Evolutionary conservation across 2,329 filamentous ascomycete species (phyloP), one percentile per base, ranked within the genome.

Genomic region (Huntiella decipiens): DNA sequence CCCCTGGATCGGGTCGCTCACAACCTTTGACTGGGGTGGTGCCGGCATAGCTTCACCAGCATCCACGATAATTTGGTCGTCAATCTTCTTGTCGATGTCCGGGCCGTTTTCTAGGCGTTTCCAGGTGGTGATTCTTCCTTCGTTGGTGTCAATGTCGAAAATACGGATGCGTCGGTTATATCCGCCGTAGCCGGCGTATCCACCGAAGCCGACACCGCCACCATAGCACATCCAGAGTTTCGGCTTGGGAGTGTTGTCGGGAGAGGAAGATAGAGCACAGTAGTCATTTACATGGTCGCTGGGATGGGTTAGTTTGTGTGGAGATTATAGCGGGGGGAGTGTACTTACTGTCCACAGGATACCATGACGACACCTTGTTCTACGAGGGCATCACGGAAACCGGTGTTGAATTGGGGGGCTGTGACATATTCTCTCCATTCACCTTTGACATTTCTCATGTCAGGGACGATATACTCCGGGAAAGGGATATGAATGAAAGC

Each of bases 221-320:
- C 79, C 88, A 61, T 96, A 96, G 66, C 91, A 98, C 87, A 98
- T 94, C 91, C 91, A 98, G 2, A 96, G 65, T 28, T 79, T 73
- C 0, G 81, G 78, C 42, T 70, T 69, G n/a, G 67, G 61, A 16
- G 66, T 60, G 3, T 66, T 57, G 16, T 57, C 57, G 7, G n/a
- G 12, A 8, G 38, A 41, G 34, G 59, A 60, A 1, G 71, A 77
- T 6, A 95, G 70, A 52, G 82, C 78, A 60, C 91, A 98, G 60
- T 95, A 96, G 57, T 98, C 91, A 58, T 98, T 98, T 53, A 82
- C 88, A 58, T 98, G 91, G 57, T 98, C 91, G 59, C 79, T 82
- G 39, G 16, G 11, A 33, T 7, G 7, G 10, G 37, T 53, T 49
- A 54, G 51, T 16, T 36, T 19, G 31, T 31, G 42, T 11, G n/a